A percentile compares a stretch with the other conserved stretches of the same genome.
These are phyloP conservation scores for Suillus lakei DNA, from an alignment of 768 basidiomycete species.

Conservation along the genomic window DNA sequence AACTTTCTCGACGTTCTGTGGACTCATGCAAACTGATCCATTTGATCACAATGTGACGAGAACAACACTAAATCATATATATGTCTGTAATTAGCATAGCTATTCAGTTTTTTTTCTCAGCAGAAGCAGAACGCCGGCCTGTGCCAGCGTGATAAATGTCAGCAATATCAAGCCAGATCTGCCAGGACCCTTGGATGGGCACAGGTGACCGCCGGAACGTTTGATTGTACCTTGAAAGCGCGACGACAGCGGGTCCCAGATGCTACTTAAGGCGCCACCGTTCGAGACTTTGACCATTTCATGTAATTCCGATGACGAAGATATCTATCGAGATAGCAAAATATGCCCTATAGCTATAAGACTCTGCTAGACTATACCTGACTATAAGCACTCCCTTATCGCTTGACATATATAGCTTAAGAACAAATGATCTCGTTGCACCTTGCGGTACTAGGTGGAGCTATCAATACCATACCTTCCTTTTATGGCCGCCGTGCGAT, in stretches of 20 bases:
- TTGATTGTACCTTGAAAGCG: slow-evolving; percentile 8
- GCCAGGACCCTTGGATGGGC: neutral
- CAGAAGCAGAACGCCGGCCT: neutral
- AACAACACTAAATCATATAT: neutral
- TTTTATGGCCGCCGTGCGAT: slow-evolving; percentile 3
- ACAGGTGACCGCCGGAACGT: neutral
- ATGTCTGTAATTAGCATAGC: slow-evolving; percentile 2
- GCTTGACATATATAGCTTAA: too few species aligned
- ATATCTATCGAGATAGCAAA: too few species aligned
- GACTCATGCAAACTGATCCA: neutral
- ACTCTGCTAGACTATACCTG: too few species aligned
- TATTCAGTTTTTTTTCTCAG: slow-evolving; percentile 1
- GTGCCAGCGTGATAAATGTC: neutral
- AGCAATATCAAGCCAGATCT: neutral
- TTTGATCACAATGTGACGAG: slow-evolving; percentile 2
- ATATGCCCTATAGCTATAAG: too few species aligned
- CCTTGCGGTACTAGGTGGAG: neutral
- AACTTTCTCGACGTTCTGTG: neutral
- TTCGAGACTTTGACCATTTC: neutral
- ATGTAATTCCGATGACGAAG: too few species aligned
- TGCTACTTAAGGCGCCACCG: neutral
- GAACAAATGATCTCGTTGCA: neutral
- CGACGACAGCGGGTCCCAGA: neutral
- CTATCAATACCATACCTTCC: slow-evolving; percentile 7
- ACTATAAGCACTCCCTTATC: neutral